Conservation (phyloP, 75 land plant genomes). For the Pseudotsuga menziesii region DNA sequence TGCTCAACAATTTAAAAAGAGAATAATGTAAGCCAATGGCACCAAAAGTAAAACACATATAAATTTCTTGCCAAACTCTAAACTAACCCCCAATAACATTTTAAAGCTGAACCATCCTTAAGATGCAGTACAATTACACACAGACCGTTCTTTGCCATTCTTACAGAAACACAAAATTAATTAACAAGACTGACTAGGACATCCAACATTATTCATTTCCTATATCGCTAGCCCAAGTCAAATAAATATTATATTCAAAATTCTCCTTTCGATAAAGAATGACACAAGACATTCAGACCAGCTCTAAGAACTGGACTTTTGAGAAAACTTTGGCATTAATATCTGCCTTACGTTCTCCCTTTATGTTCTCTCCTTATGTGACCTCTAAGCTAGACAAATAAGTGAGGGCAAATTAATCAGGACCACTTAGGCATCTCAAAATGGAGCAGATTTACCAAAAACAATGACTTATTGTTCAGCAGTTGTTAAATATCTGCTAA, state of each 20-base stretch:
- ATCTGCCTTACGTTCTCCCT: slow-evolving; percentile 14
- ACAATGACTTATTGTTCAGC: no score
- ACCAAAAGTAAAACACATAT: neutral
- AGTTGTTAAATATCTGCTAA: no score
- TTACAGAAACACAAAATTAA: slow-evolving; percentile 24
- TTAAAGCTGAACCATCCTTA: slow-evolving; percentile 56
- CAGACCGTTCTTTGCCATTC: slow-evolving; percentile 81
- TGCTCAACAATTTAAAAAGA: neutral
- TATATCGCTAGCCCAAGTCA: neutral
- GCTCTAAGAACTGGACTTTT: slow-evolving; percentile 40
- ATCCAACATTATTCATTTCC: neutral
- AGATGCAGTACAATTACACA: slow-evolving; percentile 78
- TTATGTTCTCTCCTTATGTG: no score
- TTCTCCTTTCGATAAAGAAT: neutral
- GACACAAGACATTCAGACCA: slow-evolving; percentile 31
- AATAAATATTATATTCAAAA: neutral
- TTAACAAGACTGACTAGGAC: neutral
- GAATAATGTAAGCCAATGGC: neutral
- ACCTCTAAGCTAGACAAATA: no score
- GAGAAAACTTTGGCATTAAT: slow-evolving; percentile 22
- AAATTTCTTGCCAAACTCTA: neutral
- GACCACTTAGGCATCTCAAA: no score
- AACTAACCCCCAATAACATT: neutral
- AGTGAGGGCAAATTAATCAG: no score
- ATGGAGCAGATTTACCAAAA: no score